Evolutionary conservation across 176 grass and related monocot species (phyloP).

Genomic region (Cenchrus fungigraminus): DNA sequence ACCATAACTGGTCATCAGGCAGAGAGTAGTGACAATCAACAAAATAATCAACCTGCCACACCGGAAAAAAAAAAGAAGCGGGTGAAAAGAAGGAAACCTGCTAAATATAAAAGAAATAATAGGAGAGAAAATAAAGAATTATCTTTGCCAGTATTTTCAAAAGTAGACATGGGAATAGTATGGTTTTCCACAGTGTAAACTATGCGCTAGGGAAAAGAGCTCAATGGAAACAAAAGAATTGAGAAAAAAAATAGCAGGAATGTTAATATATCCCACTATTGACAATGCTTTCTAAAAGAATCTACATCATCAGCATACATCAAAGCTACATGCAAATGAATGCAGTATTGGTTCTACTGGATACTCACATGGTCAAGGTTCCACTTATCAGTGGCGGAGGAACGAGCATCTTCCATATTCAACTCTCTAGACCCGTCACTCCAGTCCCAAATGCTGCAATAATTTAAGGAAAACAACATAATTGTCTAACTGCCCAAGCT

Average conservation of each 20-base stretch:
- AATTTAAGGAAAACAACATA: constrained; percentile 34
- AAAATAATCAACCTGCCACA: constrained; percentile 85
- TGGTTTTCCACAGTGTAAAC: background rate
- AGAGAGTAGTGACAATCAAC: constrained; percentile 90
- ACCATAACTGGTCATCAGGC: constrained; percentile 70
- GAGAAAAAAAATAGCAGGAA: background rate
- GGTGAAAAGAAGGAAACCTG: background rate
- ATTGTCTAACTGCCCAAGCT: background rate
- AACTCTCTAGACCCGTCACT: constrained; percentile 65
- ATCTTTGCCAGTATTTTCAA: no score
- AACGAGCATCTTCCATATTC: constrained; percentile 81
- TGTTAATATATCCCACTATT: background rate
- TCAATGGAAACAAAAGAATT: background rate
- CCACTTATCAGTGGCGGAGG: constrained; percentile 74
- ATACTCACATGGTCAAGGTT: constrained; percentile 71
- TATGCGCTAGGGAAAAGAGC: background rate
- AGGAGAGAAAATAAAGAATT: background rate
- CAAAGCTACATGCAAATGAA: background rate
- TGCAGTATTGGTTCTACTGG: background rate
- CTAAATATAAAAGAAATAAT: background rate
- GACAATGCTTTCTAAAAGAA: background rate
- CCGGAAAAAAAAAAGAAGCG: background rate
- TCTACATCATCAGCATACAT: background rate
- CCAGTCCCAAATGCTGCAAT: constrained; percentile 85
- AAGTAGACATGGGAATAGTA: background rate